Evolutionary conservation across 495 filamentous ascomycete species (phyloP).

Genomic region (Elaphomyces granulatus): DNA sequence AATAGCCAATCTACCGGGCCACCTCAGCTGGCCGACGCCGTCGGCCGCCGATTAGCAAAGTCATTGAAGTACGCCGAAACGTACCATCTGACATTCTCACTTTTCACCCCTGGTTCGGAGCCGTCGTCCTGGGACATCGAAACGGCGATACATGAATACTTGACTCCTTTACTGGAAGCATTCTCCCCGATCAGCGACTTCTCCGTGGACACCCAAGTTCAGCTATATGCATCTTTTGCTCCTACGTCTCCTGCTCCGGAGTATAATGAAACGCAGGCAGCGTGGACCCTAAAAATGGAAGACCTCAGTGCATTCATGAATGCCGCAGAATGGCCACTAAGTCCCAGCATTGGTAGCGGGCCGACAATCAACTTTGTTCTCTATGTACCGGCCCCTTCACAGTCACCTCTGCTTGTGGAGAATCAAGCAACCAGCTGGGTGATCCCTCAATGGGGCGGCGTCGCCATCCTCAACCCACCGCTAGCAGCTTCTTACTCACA

Average conservation of each 20-base stretch:
- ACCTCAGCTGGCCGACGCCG: conserved; percentile 31
- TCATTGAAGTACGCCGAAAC: conserved; percentile 86
- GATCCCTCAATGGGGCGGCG: conserved; percentile 93
- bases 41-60: conserved; percentile 51
- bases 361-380: conserved; percentile 94
- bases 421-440: conserved; percentile 78
- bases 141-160: conserved; percentile 61
- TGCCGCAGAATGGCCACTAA: conserved; percentile 92
- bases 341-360: conserved; percentile 80
- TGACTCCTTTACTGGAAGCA: conserved; percentile 64
- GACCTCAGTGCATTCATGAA: conserved; percentile 93
- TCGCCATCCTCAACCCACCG: conserved; percentile 60
- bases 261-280: conserved; percentile 33
- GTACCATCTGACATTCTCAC: conserved; percentile 90
- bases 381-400: conserved; percentile 52
- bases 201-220: conserved; percentile 91
- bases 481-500: conserved; percentile 15
- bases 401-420: conserved; percentile 50
- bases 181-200: conserved; percentile 82
- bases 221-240: conserved; percentile 69
- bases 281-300: conserved; percentile 65
- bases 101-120: conserved; percentile 63
- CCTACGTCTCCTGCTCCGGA: conserved; percentile 53
- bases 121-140: conserved; percentile 92
- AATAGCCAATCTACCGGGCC: conserved; percentile 9